phyloP scores from a whole-genome alignment of 2,329 filamentous ascomycete species.

The Calonectria honghensis region DNA sequence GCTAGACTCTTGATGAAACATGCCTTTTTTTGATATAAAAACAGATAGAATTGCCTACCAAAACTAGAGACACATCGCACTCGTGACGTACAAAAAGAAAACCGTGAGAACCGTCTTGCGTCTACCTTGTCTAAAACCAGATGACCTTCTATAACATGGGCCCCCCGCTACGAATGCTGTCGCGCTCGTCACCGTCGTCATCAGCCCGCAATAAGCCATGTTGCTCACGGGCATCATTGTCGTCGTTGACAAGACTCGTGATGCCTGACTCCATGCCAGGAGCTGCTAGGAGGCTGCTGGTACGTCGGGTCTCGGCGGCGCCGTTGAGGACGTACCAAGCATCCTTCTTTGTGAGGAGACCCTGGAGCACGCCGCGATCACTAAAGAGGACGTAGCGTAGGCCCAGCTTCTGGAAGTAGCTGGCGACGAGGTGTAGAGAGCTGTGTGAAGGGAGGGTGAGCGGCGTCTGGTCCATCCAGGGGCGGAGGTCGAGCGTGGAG shows the following conservation, averaged over 20 bases:
- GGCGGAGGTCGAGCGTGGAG: conserved; percentile 88
- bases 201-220: conserved; percentile 64
- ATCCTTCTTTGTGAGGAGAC: conserved; percentile 97
- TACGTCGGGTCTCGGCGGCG: conserved; percentile 76
- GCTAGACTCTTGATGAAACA: background rate
- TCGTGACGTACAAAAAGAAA: conserved; percentile 16
- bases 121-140: conserved; percentile 34
- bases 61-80: conserved; percentile 14
- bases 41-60: conserved; percentile 10
- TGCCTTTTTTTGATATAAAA: background rate
- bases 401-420: conserved; percentile 96
- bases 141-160: conserved; percentile 52
- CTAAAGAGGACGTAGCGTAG: conserved; percentile 92
- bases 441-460: conserved; percentile 88
- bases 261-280: conserved; percentile 58
- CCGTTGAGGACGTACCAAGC: conserved; percentile 95
- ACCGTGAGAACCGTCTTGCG: conserved; percentile 14
- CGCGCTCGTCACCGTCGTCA: conserved; percentile 59
- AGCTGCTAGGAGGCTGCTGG: conserved; percentile 53
- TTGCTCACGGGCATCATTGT: conserved; percentile 64
- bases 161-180: conserved; percentile 54
- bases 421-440: conserved; percentile 88
- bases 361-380: conserved; percentile 87
- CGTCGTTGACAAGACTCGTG: conserved; percentile 55
- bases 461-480: conserved; percentile 99